phyloP scores from a whole-genome alignment of 1,284 basidiomycete species.

The Sphagnurus paluster region DNA sequence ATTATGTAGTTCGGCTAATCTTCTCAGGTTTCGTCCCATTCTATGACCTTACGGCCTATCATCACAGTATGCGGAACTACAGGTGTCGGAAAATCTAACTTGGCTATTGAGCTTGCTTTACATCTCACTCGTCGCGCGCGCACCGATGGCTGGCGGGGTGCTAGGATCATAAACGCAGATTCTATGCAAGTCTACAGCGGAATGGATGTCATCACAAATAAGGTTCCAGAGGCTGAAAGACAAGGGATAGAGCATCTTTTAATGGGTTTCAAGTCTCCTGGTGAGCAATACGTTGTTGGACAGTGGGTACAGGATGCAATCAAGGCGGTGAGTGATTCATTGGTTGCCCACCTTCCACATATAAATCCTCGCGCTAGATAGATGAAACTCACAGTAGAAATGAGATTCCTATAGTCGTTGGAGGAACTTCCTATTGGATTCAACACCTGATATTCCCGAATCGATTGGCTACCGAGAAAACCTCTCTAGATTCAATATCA shows the following conservation, averaged over 20 bases:
- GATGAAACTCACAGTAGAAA: conserved; percentile 60
- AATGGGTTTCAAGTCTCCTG: conserved; percentile 85
- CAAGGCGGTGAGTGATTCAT: conserved; percentile 56
- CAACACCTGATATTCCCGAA: conserved; percentile 89
- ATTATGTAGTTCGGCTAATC: neutral
- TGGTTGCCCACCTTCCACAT: no score
- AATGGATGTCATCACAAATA: conserved; percentile 95
- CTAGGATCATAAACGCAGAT: conserved; percentile 90
- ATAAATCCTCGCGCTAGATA: conserved; percentile 50
- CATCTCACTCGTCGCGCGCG: conserved; percentile 39
- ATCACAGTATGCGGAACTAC: conserved; percentile 93
- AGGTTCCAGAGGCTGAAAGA: conserved; percentile 78
- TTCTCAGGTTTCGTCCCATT: neutral
- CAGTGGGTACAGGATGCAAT: conserved; percentile 83
- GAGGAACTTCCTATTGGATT: conserved; percentile 97
- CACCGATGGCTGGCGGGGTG: conserved; percentile 51
- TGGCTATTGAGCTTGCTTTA: conserved; percentile 87
- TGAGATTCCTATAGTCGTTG: conserved; percentile 86
- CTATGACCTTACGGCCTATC: conserved; percentile 49
- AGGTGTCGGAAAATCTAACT: conserved; percentile 94
- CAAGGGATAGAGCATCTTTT: conserved; percentile 86
- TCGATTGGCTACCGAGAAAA: conserved; percentile 43
- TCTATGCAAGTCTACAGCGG: conserved; percentile 98
- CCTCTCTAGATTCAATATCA: conserved; percentile 3
- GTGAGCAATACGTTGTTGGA: conserved; percentile 85